Conservation (phyloP, 2,329 filamentous ascomycete genomes). For the Botrytis cinerea region DNA sequence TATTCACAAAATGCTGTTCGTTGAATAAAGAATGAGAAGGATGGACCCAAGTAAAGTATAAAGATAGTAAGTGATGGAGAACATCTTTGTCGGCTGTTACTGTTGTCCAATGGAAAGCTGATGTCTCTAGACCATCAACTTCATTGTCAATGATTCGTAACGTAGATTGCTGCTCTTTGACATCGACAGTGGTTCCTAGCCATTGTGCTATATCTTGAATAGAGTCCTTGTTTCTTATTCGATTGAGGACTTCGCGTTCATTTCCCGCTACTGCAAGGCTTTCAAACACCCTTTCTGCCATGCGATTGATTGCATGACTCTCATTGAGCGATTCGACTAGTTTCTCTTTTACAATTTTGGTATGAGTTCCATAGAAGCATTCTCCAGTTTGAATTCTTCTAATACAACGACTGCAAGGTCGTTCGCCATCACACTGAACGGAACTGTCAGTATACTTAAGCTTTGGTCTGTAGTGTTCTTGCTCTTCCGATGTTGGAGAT, state of each 20-base stretch:
- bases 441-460: not conserved
- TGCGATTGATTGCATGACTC: not conserved
- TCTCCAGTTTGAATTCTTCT: not conserved
- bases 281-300: not conserved
- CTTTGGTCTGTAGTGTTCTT: not conserved
- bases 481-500: not conserved
- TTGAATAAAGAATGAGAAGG: not conserved
- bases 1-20: not conserved
- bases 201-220: slow-evolving; percentile 3
- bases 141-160: not conserved
- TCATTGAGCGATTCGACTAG: not conserved
- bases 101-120: not conserved
- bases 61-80: not conserved
- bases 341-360: not conserved
- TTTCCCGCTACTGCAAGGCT: not conserved
- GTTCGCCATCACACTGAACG: not conserved
- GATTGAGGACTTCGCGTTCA: not conserved
- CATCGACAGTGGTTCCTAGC: not conserved
- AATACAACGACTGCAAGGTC: not conserved
- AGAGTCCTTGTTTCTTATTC: not conserved
- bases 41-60: not conserved
- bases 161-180: not conserved
- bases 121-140: not conserved
- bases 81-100: not conserved
- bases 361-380: not conserved